A percentile compares a stretch with the other conserved stretches of the same genome.
Evolutionary conservation across 163 green algal genomes (phyloP).

Genomic region (Volvox carteri): DNA sequence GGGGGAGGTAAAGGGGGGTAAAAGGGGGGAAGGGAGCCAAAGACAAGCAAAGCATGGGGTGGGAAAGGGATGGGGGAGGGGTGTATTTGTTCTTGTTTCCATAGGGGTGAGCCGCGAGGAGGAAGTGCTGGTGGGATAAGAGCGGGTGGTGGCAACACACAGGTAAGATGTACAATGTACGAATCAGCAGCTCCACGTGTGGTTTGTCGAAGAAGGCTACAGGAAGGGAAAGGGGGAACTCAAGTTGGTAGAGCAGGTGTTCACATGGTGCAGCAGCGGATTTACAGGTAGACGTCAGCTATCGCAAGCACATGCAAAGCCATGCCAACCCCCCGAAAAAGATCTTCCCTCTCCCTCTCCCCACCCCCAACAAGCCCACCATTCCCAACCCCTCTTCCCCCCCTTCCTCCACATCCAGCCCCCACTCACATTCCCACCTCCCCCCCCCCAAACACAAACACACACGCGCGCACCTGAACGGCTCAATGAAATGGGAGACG

Average conservation of each 20-base stretch:
- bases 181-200: too few species aligned
- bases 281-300: background rate
- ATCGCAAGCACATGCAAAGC: background rate
- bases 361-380: background rate
- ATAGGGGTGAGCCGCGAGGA: too few species aligned
- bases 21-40: background rate
- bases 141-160: too few species aligned
- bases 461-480: constrained; percentile 58
- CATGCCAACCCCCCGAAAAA: background rate
- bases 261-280: too few species aligned
- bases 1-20: background rate
- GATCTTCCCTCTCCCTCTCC: background rate
- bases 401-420: background rate
- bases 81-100: too few species aligned
- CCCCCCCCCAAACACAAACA: background rate
- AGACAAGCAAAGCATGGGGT: background rate
- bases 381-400: background rate
- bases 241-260: too few species aligned
- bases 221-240: too few species aligned
- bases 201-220: too few species aligned
- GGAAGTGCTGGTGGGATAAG: too few species aligned
- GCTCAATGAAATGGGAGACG: constrained; percentile 91
- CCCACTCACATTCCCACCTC: background rate
- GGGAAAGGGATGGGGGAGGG: background rate
- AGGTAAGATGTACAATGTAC: too few species aligned